phyloP scores from a whole-genome alignment of 2,329 filamentous ascomycete species.

The Colletotrichum liriopes region DNA sequence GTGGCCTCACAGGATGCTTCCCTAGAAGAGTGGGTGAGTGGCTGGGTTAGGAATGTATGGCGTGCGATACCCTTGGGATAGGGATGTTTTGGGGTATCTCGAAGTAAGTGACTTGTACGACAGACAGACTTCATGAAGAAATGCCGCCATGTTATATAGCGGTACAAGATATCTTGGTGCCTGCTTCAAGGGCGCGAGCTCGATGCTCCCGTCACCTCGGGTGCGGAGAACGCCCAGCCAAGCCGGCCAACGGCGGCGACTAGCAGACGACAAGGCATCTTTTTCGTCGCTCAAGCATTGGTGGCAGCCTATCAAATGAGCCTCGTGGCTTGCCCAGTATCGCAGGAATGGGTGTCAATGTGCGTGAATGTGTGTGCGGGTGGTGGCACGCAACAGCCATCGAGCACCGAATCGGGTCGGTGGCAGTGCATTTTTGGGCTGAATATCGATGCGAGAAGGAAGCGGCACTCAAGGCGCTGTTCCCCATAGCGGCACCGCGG shows the following conservation, averaged over 20 bases:
- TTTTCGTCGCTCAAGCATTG: background rate
- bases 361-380: background rate
- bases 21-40: background rate
- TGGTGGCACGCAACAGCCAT: background rate
- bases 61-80: background rate
- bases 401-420: background rate
- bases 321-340: background rate
- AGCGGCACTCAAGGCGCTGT: background rate
- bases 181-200: background rate
- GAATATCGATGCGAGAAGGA: background rate
- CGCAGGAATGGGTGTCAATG: background rate
- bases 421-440: background rate
- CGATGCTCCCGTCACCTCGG: background rate
- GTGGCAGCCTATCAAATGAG: background rate
- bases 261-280: background rate
- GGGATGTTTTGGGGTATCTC: background rate
- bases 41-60: background rate
- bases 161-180: background rate
- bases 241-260: background rate
- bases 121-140: background rate
- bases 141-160: background rate
- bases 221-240: constrained; percentile 1
- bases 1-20: background rate
- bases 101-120: background rate
- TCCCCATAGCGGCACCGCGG: background rate